Evolutionary conservation across 164 flowering plant genomes (phyloP).

Genomic region (Tetrastigma voinierianum): DNA sequence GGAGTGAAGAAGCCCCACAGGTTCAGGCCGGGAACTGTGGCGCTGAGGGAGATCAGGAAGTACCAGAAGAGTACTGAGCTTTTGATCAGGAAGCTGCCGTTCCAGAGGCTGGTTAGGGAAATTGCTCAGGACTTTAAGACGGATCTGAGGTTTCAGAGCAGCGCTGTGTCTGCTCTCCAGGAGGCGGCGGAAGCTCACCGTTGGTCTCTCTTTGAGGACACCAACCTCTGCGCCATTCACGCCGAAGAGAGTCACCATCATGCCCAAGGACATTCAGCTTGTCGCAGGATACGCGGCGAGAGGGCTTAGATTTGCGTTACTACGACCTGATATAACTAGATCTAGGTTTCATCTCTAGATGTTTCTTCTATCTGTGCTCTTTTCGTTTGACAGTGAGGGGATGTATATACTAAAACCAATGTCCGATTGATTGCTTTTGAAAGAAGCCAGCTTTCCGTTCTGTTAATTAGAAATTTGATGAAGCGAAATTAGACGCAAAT

Average conservation of each 20-base stretch:
- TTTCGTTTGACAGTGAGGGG: not conserved
- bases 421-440: too few relatives aligned
- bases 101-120: slow-evolving; percentile 52
- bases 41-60: slow-evolving; percentile 47
- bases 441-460: too few relatives aligned
- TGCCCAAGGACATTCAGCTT: slow-evolving; percentile 71
- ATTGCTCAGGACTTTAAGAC: slow-evolving; percentile 69
- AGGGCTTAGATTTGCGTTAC: slow-evolving; percentile 31
- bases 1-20: slow-evolving; percentile 43
- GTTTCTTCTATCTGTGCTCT: not conserved
- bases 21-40: slow-evolving; percentile 43
- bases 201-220: slow-evolving; percentile 69
- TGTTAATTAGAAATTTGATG: too few relatives aligned
- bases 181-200: slow-evolving; percentile 67
- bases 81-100: slow-evolving; percentile 49
- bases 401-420: too few relatives aligned
- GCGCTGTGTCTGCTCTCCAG: slow-evolving; percentile 67
- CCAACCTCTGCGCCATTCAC: slow-evolving; percentile 65
- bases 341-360: too few relatives aligned
- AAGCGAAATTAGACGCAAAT: too few relatives aligned
- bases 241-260: slow-evolving; percentile 75
- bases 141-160: slow-evolving; percentile 68
- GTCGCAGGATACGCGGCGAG: slow-evolving; percentile 62
- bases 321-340: not conserved
- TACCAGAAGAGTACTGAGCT: slow-evolving; percentile 56